Evolutionary conservation across 495 filamentous ascomycete species (phyloP).

Genomic region (Sabuloglossum arenarium): DNA sequence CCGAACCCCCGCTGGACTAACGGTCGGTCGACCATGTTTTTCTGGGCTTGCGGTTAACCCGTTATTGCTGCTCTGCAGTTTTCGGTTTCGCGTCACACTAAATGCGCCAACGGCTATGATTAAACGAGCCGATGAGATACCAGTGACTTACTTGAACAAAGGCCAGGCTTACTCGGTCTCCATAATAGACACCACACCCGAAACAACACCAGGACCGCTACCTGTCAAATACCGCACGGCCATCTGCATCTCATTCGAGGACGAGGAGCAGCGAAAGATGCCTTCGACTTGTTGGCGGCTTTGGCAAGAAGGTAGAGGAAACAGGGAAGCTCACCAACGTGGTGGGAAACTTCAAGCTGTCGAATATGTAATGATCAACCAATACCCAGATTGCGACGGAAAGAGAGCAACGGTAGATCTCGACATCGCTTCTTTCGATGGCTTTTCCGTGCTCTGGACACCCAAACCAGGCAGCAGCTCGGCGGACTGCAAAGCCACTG

Average conservation of each 20-base stretch:
- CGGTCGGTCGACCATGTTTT: too few relatives aligned
- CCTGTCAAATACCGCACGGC: conserved; percentile 51
- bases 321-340: conserved; percentile 70
- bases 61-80: too few relatives aligned
- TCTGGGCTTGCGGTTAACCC: too few relatives aligned
- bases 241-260: conserved; percentile 81
- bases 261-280: conserved; percentile 64
- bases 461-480: conserved; percentile 24
- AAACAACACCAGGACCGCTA: conserved; percentile 12
- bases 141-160: conserved; percentile 92
- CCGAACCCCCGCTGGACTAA: too few relatives aligned
- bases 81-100: conserved; percentile 73
- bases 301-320: conserved; percentile 85
- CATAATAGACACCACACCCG: conserved; percentile 42
- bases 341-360: conserved; percentile 77
- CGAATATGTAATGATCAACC: conserved; percentile 66
- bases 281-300: conserved; percentile 77
- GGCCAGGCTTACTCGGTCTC: conserved; percentile 73
- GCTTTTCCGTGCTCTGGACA: conserved; percentile 77
- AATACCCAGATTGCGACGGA: conserved; percentile 41
- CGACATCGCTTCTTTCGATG: conserved; percentile 68
- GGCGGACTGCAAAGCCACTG: conserved; percentile 57
- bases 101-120: conserved; percentile 98
- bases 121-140: conserved; percentile 65
- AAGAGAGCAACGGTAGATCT: conserved; percentile 26